A percentile compares a stretch with the other conserved stretches of the same genome.
phyloP scores from a whole-genome alignment of 177 flowering plant species.

The Vitis hybrid region DNA sequence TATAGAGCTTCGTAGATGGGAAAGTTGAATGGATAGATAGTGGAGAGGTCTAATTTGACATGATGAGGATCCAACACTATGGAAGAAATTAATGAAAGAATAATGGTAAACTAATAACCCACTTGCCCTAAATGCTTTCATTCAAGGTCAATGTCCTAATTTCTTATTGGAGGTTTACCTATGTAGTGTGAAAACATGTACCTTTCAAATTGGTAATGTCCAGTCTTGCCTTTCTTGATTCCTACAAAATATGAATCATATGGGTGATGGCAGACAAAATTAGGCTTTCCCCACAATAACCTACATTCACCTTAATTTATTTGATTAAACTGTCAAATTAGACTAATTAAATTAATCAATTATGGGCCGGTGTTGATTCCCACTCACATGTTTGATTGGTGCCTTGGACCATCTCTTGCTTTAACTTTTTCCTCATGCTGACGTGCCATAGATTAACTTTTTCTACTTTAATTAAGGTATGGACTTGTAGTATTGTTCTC shows the following conservation, averaged over 20 bases:
- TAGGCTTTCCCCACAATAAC: slow-evolving; percentile 27
- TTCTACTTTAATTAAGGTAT: too few relatives aligned
- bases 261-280: slow-evolving; percentile 53
- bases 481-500: too few relatives aligned
- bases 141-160: not conserved
- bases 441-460: too few relatives aligned
- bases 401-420: too few relatives aligned
- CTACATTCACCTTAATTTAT: too few relatives aligned
- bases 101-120: slow-evolving; percentile 3
- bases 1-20: not conserved
- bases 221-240: slow-evolving; percentile 41
- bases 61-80: slow-evolving; percentile 7
- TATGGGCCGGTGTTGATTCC: too few relatives aligned
- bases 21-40: not conserved
- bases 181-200: slow-evolving; percentile 16
- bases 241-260: slow-evolving; percentile 31
- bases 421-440: too few relatives aligned
- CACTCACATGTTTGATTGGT: too few relatives aligned
- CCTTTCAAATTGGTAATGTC: slow-evolving; percentile 28
- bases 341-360: too few relatives aligned
- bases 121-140: slow-evolving; percentile 7
- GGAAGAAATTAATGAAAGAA: slow-evolving; percentile 2
- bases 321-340: too few relatives aligned
- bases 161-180: slow-evolving; percentile 10
- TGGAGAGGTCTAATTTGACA: not conserved